Base-by-base conservation (phyloP, 305 asterid species). In the Fraxinus paxiana region DNA sequence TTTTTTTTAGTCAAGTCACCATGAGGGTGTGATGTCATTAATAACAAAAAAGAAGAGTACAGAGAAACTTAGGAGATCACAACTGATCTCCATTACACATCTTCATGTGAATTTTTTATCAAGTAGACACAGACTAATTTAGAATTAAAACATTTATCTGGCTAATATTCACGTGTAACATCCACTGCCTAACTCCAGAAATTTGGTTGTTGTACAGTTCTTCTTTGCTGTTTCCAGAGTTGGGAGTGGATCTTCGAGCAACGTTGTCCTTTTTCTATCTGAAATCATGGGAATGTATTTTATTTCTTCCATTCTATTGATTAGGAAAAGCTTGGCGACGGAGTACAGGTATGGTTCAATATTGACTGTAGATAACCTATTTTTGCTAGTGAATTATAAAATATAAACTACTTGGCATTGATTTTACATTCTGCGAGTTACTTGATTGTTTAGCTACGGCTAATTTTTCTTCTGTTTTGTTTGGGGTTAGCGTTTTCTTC, bases 281-380 rank as follows among this genome's bases (percentile, higher is more conserved):
- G 99, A 96, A 86, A 96, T 96, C 84, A 96, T 96, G 99, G 99
- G 99, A 78, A 94, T 96, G 97, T 96, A 96, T 82, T 96, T 96
- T 76, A 91, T 96, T 51, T 96, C 99, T 73, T 96, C 99, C 51
- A 92, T 96, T 86, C 88, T 96, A 75, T 79, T 96, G 88, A 96
- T 96, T 41, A 87, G 99, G 82, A 96, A 96, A 88, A 96, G 99
- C 92, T 89, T 96, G 88, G 98, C 98, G 2, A 92, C 98, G 67
- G 98, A 94, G 78, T 96, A 96, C 90, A 87, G 98, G 98, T 96
- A 88, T 13, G 56, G 20, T 73, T 81, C 28, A 41, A 20, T 73
- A 6, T 46, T 73, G 33, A 38, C 20, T 15, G 61, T 31, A 69
- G 59, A 38, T 6, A 0, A 26, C 20, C 76, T 43, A n/a, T 74